Evolutionary conservation across 2,329 filamentous ascomycete species (phyloP), one percentile per base, ranked within the genome.

Genomic region (Colletotrichum sp.): DNA sequence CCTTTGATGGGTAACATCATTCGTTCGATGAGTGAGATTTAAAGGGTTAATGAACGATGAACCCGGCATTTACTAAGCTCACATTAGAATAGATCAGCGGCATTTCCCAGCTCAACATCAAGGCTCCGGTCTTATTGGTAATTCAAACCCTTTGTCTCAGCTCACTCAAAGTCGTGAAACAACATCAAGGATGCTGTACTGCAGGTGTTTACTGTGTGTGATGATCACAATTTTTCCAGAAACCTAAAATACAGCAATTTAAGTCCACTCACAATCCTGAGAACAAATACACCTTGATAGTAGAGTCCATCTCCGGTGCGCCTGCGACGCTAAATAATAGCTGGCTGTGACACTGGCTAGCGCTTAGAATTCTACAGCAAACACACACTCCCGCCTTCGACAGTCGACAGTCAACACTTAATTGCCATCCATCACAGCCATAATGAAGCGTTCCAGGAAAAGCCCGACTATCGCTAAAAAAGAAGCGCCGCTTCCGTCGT

Each of bases 131-230:
- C 39, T 6, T 18, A 9, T 18, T 16, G 8, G 5, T 1, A 39
- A 39, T 44, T 18, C 16, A 44, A 6, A n/a, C n/a, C 5, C n/a
- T 44, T 18, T n/a, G 18, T 44, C 0, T 12, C 39, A n/a, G 18
- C 0, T 10, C 0, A n/a, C 3, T n/a, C 9, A n/a, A 3, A 1
- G 12, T n/a, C 18, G 39, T 12, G 0, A 44, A n/a, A 44, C 16
- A 44, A n/a, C 9, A 44, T n/a, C 18, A 44, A 6, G 5, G 18
- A 44, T 44, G n/a, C 18, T 2, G 39, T 4, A 12, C 18, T 44
- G 5, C 18, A 12, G 39, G 39, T 44, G 39, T 2, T 44, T 44
- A 9, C 2, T 18, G 9, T n/a, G 5, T n/a, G 0, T 12, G 18
- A n/a, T 44, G 5, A 12, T n/a, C 39, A n/a, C 9, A n/a, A n/a